Evolutionary conservation across 192 early-diverging fungal genomes (phyloP).

Genomic region (Backusella westeae): DNA sequence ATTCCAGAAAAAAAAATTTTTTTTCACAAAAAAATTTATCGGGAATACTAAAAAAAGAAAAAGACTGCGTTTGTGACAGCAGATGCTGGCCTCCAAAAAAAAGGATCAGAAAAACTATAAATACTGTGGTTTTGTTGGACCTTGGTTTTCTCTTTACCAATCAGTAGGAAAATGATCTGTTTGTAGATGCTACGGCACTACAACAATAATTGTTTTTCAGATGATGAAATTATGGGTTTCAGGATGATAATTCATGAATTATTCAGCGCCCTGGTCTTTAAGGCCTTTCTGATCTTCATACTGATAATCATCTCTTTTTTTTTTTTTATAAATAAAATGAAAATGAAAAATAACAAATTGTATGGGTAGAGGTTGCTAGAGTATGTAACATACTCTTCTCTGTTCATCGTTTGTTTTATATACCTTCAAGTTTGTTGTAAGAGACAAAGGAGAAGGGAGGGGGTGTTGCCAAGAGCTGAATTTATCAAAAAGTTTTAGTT

Average conservation of each 20-base stretch:
- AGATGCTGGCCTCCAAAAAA: neutral
- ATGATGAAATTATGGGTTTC: conserved; percentile 21
- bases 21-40: neutral
- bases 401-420: neutral
- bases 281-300: conserved; percentile 13
- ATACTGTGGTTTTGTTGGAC: neutral
- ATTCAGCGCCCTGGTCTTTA: conserved; percentile 3
- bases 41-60: neutral
- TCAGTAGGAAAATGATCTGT: conserved; percentile 24
- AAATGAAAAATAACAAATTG: conserved; percentile 5
- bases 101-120: neutral
- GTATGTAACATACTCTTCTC: no score
- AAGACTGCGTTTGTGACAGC: conserved; percentile 1
- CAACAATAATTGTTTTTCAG: conserved; percentile 14
- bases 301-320: neutral
- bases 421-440: neutral
- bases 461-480: neutral
- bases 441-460: neutral
- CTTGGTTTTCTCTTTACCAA: conserved; percentile 11
- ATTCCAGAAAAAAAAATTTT: neutral
- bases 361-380: neutral
- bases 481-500: neutral
- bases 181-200: conserved; percentile 8
- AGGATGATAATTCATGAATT: conserved; percentile 11
- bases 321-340: neutral